Percentiles rank a stretch among this genome's conserved stretches.
phyloP scores from a whole-genome alignment of 257 asterid genomes.

The Cordia subcordata region DNA sequence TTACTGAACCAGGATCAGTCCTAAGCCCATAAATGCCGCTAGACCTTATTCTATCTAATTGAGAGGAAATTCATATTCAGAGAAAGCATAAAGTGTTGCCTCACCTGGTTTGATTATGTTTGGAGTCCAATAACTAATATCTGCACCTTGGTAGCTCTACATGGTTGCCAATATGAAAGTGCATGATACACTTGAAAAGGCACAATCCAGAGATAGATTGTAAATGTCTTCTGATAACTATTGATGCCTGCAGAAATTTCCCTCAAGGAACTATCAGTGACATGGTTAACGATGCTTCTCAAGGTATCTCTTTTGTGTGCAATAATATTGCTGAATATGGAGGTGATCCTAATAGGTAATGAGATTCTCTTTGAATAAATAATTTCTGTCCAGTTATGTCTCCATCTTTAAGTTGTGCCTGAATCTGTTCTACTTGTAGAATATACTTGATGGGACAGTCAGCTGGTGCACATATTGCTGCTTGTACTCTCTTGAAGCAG shows the following conservation, averaged over 20 bases:
- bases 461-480: conserved; percentile 96
- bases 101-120: no score
- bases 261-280: conserved; percentile 96
- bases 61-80: no score
- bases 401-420: conserved; percentile 9
- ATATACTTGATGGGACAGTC: conserved; percentile 96
- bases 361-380: background rate
- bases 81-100: no score
- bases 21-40: no score
- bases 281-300: conserved; percentile 93
- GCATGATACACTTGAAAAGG: background rate
- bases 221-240: conserved; percentile 1
- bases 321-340: conserved; percentile 90
- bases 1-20: no score
- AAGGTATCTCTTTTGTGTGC: conserved; percentile 89
- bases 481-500: conserved; percentile 86
- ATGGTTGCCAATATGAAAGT: no score
- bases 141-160: no score
- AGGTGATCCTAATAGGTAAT: conserved; percentile 94
- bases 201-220: background rate
- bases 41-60: no score
- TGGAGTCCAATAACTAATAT: no score
- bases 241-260: conserved; percentile 69
- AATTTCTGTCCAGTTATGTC: background rate
- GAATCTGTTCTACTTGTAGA: conserved; percentile 28